A percentile compares a stretch with the other conserved stretches of the same genome.
phyloP scores from a whole-genome alignment of 192 early-diverging fungal genomes.

The Mortierella antarctica region DNA sequence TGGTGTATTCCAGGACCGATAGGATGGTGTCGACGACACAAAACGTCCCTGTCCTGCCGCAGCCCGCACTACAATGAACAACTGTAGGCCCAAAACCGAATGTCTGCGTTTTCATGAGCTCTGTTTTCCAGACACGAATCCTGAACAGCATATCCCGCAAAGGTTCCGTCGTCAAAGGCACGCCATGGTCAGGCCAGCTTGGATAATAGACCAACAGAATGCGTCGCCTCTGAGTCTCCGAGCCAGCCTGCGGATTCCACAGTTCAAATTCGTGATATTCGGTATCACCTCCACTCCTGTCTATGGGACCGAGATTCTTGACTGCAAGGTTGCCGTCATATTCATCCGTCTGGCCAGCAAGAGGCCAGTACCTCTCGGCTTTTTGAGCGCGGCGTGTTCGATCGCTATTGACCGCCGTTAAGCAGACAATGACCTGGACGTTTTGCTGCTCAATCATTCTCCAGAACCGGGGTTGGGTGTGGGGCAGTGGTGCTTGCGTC shows the following conservation, averaged over 20 bases:
- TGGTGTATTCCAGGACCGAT: constrained; percentile 18
- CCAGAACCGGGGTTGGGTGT: constrained; percentile 90
- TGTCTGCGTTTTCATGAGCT: not conserved
- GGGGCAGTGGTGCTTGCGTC: constrained; percentile 86
- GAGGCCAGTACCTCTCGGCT: constrained; percentile 91
- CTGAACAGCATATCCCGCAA: constrained; percentile 60
- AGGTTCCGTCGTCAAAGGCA: constrained; percentile 64
- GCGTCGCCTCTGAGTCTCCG: not conserved
- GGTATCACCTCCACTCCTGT: constrained; percentile 8
- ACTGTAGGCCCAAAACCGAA: constrained; percentile 66
- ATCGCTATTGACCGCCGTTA: constrained; percentile 82
- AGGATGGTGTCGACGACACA: constrained; percentile 73
- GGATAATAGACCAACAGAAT: constrained; percentile 83
- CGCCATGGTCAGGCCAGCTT: constrained; percentile 88
- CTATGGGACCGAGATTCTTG: constrained; percentile 12
- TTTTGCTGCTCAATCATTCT: constrained; percentile 87
- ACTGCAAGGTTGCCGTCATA: constrained; percentile 8
- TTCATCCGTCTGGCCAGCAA: constrained; percentile 36
- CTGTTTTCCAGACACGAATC: constrained; percentile 32
- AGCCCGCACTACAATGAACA: constrained; percentile 90
- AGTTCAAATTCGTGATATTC: constrained; percentile 32
- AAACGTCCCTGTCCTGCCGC: constrained; percentile 89
- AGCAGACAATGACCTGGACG: constrained; percentile 83
- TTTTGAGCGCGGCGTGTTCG: constrained; percentile 66
- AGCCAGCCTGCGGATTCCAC: constrained; percentile 11